Percentiles rank a stretch among this genome's conserved stretches.
phyloP scores from a whole-genome alignment of 805 yeast species.

The Metschnikowia henanensis region DNA sequence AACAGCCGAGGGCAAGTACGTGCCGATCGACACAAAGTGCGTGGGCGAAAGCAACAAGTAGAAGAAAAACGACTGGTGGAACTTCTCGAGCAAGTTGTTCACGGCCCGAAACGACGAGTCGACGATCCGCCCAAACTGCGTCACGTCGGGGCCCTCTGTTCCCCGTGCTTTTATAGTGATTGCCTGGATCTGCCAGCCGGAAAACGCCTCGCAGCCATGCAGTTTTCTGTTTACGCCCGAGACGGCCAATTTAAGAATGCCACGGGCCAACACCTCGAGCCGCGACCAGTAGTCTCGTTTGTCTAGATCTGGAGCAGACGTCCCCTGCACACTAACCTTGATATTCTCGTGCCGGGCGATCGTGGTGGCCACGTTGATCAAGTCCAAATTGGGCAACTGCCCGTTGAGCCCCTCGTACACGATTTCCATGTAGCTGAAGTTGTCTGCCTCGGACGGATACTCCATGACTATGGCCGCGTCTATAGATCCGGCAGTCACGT shows the following conservation, averaged over 20 bases:
- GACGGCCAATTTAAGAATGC: conserved; percentile 66
- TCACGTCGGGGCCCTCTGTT: conserved; percentile 61
- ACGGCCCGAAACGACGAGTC: conserved; percentile 88
- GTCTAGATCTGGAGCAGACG: conserved; percentile 45
- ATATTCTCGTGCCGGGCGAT: conserved; percentile 77
- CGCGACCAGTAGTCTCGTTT: conserved; percentile 54
- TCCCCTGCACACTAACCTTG: conserved; percentile 63
- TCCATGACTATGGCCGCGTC: conserved; percentile 90
- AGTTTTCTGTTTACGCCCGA: conserved; percentile 63
- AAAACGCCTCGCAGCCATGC: conserved; percentile 85
- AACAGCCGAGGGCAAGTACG: conserved; percentile 85
- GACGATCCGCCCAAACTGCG: conserved; percentile 86
- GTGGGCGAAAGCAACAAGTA: conserved; percentile 79
- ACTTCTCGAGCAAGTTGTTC: conserved; percentile 89
- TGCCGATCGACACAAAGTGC: conserved; percentile 88
- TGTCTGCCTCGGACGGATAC: conserved; percentile 64
- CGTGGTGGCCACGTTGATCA: conserved; percentile 77
- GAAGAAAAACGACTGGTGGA: conserved; percentile 96
- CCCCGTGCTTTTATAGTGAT: conserved; percentile 75
- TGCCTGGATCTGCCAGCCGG: conserved; percentile 96
- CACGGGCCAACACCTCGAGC: conserved; percentile 55
- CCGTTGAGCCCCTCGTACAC: conserved; percentile 91
- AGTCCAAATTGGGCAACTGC: conserved; percentile 90
- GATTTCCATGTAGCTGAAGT: conserved; percentile 72
- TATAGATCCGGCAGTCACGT: conserved; percentile 88